Base-by-base conservation (phyloP, 495 filamentous ascomycete species). In the Cairneyella variabilis region DNA sequence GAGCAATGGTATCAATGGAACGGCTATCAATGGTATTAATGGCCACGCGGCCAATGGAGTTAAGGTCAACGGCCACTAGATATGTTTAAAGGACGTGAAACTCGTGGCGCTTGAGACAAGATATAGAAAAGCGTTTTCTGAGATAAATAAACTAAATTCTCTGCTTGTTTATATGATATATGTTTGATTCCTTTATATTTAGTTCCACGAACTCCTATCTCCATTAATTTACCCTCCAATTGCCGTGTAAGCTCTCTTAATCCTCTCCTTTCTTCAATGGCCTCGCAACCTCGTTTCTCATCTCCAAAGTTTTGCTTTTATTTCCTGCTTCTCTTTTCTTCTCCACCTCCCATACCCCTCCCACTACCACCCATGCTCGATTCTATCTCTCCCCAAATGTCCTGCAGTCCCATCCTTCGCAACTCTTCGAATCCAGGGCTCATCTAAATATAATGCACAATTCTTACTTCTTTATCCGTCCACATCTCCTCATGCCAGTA, bases 391-490 rank as follows among this genome's bases (percentile, higher is more conserved):
- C n/a, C 56, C 56, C 3, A 67, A 51, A 59, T 76, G 69, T 3
- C 74, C 73, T 12, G 67, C 75, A 10, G 63, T 57, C 3, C 70
- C 70, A 59, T 76, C 74, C 39, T 53, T 60, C 11, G 53, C 63
- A 6, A 78, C 64, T 25, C 72, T 54, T 45, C 61, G 64, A 40
- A 61, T 65, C 79, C 77, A 81, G n/a, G 79, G 79, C 63, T 82
- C 81, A 40, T 80, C 75, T 7, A 79, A 61, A 81, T 77, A 53
- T 77, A 80, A 58, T 82, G 79, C 42, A 78, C 39, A 27, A 67
- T 72, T 12, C 59, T 58, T 16, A 80, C 71, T 42, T 74, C 71
- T 1, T 69, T 71, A 53, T 80, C 77, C 21, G 66, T 63, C 79
- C 79, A 81, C n/a, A 80, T 70, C 23, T 74, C 64, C 6, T 64